phyloP scores from a whole-genome alignment of 768 basidiomycete species.

The Pulveroboletus sp. region DNA sequence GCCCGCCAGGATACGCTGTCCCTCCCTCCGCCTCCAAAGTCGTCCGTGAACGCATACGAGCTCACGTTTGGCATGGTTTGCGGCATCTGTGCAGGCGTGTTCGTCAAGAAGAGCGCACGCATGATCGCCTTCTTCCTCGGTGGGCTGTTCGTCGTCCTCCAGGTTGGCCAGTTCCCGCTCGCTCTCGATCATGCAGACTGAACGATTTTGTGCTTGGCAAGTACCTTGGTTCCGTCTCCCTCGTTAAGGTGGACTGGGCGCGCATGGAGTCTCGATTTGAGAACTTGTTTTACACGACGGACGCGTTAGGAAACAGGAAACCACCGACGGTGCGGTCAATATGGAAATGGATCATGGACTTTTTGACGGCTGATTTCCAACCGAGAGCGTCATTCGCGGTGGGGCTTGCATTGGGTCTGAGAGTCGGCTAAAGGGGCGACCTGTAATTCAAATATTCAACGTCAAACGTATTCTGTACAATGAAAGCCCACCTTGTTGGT shows the following conservation, averaged over 20 bases:
- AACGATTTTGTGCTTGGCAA: conserved; percentile 38
- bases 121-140: conserved; percentile 82
- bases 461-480: neutral
- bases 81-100: conserved; percentile 88
- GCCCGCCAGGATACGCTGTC: conserved; percentile 9
- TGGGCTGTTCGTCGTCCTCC: conserved; percentile 84
- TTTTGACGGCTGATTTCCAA: conserved; percentile 91
- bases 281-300: conserved; percentile 61
- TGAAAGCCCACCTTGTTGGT: neutral
- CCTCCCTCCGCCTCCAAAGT: conserved; percentile 51
- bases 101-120: conserved; percentile 92
- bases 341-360: conserved; percentile 69
- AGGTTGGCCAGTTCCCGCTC: conserved; percentile 47
- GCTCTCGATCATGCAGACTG: neutral
- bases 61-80: conserved; percentile 85
- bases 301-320: conserved; percentile 47
- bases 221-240: conserved; percentile 74
- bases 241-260: conserved; percentile 82
- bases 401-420: conserved; percentile 75
- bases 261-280: conserved; percentile 64
- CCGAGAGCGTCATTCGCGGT: conserved; percentile 84
- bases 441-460: too few species aligned
- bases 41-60: conserved; percentile 76
- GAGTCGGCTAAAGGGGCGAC: conserved; percentile 58
- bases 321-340: conserved; percentile 63